A percentile compares a stretch with the other conserved stretches of the same genome.
Conservation (phyloP, 495 filamentous ascomycete species). For the Penicillium daleae region DNA sequence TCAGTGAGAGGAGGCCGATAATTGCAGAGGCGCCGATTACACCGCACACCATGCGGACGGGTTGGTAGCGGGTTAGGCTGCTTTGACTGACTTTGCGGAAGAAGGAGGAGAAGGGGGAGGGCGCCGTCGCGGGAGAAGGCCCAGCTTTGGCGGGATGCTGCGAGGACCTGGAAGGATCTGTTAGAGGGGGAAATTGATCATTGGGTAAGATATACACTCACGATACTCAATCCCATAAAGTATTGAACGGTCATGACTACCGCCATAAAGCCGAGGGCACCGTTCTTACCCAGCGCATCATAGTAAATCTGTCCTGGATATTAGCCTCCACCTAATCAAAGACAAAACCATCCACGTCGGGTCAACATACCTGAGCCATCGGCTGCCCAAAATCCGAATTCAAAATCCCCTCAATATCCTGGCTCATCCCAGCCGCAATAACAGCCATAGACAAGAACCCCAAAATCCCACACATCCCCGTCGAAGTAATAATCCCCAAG, state of each 20-base stretch:
- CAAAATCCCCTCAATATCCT: constrained; percentile 38
- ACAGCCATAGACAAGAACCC: constrained; percentile 59
- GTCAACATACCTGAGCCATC: constrained; percentile 46
- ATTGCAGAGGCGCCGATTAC: constrained; percentile 54
- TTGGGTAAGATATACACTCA: constrained; percentile 16
- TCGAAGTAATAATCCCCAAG: constrained; percentile 57
- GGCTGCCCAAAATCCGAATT: constrained; percentile 45
- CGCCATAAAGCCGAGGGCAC: constrained; percentile 51
- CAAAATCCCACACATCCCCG: constrained; percentile 47
- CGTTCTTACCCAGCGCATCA: constrained; percentile 49
- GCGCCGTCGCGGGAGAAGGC: constrained; percentile 65
- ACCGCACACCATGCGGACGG: constrained; percentile 64
- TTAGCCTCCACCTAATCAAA: neutral
- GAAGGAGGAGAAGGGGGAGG: constrained; percentile 63
- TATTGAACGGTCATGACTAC: constrained; percentile 48
- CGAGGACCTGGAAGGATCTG: constrained; percentile 45
- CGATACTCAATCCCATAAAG: constrained; percentile 50
- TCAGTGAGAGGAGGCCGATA: constrained; percentile 62
- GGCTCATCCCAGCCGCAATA: constrained; percentile 46
- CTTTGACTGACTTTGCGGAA: constrained; percentile 60
- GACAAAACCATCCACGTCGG: neutral
- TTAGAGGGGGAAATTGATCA: neutral
- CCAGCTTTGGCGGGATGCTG: constrained; percentile 62
- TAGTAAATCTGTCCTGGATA: constrained; percentile 41
- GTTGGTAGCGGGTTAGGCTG: constrained; percentile 57